Evolutionary conservation across 1,284 basidiomycete genomes (phyloP), one percentile per base, ranked within the genome.

Genomic region (Apiotrichum brassicae): DNA sequence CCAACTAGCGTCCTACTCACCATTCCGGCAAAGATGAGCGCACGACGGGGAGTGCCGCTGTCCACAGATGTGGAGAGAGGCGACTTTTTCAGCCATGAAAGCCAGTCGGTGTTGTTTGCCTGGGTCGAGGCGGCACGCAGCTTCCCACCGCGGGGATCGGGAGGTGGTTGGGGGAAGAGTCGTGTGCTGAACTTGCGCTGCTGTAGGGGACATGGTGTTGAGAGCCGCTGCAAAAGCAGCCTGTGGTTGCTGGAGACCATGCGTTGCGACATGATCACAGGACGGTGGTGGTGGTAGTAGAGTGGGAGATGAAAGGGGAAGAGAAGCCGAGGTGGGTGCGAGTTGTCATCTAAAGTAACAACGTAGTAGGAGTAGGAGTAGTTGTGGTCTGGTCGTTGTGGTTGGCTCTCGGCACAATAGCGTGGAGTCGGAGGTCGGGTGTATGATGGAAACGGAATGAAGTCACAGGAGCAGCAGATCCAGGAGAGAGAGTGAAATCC

Each of bases 21-120:
- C 16, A 72, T 59, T 49, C 71, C 71, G 43, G 69, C 65, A 45
- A 72, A 69, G 22, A 72, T 55, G 35, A 72, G 57, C 0, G 69
- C 69, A 42, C 58, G 62, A 4, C 16, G 61, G 54, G 14, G 50
- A 44, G 8, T 45, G 52, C n/a, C 49, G 20, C 38, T 13, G 35
- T 43, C 42, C 19, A 54, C 32, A 14, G 55, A 48, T 13, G 33
- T 34, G 33, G 33, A 34, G 33, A 60, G 44, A 0, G 61, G 56
- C 2, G 53, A 42, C 9, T 54, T 55, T 49, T 63, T 64, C 35
- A 67, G 46, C 65, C 65, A 70, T 18, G 59, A 45, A 19, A 67
- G 50, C 67, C 67, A 70, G 47, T 70, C 67, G 22, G 62, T 62
- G 48, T 61, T 60, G 16, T 53, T 34, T 0, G 65, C 52, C 13